Percentiles rank a stretch among this genome's conserved stretches.
Conservation (phyloP, 176 grass and related monocot genomes). For the Oryza longistaminata region DNA sequence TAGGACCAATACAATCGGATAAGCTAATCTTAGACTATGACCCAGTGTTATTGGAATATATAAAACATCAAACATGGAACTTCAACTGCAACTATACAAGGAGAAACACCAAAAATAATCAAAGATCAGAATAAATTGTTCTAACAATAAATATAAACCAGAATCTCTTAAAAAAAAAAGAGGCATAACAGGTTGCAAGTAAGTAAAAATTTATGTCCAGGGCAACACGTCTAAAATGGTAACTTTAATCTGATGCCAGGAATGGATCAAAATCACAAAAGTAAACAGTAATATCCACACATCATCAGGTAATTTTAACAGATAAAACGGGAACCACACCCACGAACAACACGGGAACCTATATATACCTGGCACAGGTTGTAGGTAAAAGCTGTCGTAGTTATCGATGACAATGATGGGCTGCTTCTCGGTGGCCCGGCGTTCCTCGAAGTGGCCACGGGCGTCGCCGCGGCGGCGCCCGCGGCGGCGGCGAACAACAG, state of each 20-base stretch:
- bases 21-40: not conserved
- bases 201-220: not conserved
- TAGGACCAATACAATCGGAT: not conserved
- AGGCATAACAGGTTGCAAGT: not conserved
- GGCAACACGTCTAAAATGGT: not conserved
- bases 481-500: conserved; percentile 22
- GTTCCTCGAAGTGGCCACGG: conserved; percentile 34
- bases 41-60: not conserved
- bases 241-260: not conserved
- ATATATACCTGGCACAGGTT: conserved; percentile 90
- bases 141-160: not conserved
- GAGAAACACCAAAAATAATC: not conserved
- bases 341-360: not conserved
- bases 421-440: conserved; percentile 38
- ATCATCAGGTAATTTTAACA: not conserved
- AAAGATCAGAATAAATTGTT: not conserved
- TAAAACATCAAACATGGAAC: not conserved
- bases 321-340: not conserved
- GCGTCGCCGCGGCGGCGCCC: conserved; percentile 9
- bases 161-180: conserved; percentile 8
- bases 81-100: not conserved
- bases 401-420: conserved; percentile 95
- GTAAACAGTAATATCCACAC: not conserved
- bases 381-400: conserved; percentile 97
- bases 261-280: not conserved